Evolutionary conservation across 257 asterid species (phyloP).

Genomic region (Solanum lycopersicoides): DNA sequence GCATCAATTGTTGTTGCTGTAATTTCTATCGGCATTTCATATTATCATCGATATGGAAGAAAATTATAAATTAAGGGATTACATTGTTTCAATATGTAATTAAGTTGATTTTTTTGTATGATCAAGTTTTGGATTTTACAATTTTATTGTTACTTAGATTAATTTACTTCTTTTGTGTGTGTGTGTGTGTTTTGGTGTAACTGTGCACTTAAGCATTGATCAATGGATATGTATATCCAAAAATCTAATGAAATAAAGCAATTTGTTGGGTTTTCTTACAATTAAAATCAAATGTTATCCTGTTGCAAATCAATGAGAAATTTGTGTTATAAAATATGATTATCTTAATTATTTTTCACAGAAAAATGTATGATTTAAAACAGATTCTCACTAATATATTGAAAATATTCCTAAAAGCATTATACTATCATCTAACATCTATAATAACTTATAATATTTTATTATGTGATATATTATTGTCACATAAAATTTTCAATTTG

Average conservation of each 20-base stretch:
- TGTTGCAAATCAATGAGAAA: too few relatives aligned
- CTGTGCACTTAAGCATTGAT: not conserved
- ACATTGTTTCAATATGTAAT: not conserved
- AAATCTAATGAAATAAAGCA: not conserved
- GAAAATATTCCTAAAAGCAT: not conserved
- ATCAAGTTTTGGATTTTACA: conserved; percentile 14
- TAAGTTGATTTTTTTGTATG: conserved; percentile 16
- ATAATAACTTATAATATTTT: too few relatives aligned
- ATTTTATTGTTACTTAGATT: conserved; percentile 19
- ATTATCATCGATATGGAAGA: conserved; percentile 30
- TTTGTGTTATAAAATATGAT: too few relatives aligned
- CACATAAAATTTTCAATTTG: too few relatives aligned
- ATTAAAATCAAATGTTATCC: too few relatives aligned
- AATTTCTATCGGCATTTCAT: not conserved
- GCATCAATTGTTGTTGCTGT: not conserved
- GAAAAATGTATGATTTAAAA: rapidly evolving
- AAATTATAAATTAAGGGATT: not conserved
- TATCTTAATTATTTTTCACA: rapidly evolving
- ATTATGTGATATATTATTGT: too few relatives aligned
- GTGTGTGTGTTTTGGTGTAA: too few relatives aligned
- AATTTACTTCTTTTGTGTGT: not conserved
- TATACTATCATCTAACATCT: not conserved
- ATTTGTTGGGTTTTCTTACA: not conserved
- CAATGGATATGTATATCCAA: not conserved
- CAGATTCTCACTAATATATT: not conserved